A percentile compares a stretch with the other conserved stretches of the same genome.
phyloP scores from a whole-genome alignment of 2,329 filamentous ascomycete species.

The Juglanconis juglandina region DNA sequence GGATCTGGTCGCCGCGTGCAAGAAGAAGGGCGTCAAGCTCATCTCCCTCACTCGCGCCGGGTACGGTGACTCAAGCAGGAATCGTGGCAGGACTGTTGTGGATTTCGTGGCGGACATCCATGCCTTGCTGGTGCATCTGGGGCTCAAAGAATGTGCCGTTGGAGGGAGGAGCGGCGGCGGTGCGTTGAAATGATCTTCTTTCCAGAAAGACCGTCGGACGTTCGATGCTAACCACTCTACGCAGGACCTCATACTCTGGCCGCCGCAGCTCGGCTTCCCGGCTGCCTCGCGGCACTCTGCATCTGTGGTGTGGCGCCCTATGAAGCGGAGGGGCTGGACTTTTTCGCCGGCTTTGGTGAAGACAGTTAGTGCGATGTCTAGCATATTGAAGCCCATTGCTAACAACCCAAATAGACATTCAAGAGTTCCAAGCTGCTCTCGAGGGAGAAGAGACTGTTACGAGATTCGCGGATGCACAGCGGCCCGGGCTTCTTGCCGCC shows the following conservation, averaged over 20 bases:
- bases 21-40: constrained; percentile 9
- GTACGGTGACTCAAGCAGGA: constrained; percentile 12
- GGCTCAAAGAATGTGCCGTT: constrained; percentile 12
- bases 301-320: constrained; percentile 4
- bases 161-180: constrained; percentile 15
- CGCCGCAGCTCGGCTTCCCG: constrained; percentile 10
- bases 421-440: constrained; percentile 5
- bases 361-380: constrained; percentile 1
- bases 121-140: constrained; percentile 14
- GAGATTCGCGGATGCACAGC: neutral
- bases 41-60: constrained; percentile 13
- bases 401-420: neutral
- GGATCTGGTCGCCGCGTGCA: constrained; percentile 3
- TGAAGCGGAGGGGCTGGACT: constrained; percentile 8
- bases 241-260: constrained; percentile 14
- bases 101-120: constrained; percentile 10
- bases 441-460: constrained; percentile 7
- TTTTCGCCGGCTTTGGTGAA: constrained; percentile 7
- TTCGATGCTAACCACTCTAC: neutral
- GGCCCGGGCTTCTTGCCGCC: constrained; percentile 3
- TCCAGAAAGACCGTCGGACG: neutral
- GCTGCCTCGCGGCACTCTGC: constrained; percentile 9
- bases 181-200: neutral
- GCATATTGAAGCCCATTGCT: too few species aligned
- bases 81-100: constrained; percentile 5